Conservation (phyloP, 2,329 filamentous ascomycete species). For the Aspergillus sp. region DNA sequence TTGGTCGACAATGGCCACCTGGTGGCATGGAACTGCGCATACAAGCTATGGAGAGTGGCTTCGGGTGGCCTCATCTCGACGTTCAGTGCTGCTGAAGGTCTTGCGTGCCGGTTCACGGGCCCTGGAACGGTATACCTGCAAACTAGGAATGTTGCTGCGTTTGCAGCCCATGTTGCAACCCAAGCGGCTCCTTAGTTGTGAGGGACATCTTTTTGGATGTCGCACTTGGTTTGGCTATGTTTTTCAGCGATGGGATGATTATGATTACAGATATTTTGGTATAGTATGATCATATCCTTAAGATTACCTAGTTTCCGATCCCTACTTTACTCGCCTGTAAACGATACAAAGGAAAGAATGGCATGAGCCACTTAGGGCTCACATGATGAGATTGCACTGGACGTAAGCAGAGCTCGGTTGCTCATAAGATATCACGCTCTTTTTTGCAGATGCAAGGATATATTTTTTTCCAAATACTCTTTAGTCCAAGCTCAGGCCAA, state of each 20-base stretch:
- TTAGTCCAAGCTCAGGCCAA: neutral
- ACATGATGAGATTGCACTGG: too few relatives aligned
- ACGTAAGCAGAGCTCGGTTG: too few relatives aligned
- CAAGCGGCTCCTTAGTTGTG: conserved; percentile 34
- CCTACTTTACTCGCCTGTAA: too few relatives aligned
- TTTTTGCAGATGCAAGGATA: too few relatives aligned
- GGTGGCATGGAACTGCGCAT: conserved; percentile 96
- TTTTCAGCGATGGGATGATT: neutral
- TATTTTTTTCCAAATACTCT: too few relatives aligned
- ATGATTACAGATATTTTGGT: neutral
- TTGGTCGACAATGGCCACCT: conserved; percentile 91
- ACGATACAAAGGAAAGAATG: too few relatives aligned
- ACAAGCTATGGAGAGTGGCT: conserved; percentile 82
- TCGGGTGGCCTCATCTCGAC: conserved; percentile 93
- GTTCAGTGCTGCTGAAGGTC: conserved; percentile 74
- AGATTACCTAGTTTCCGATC: too few relatives aligned
- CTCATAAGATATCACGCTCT: too few relatives aligned
- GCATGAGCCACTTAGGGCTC: too few relatives aligned
- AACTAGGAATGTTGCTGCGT: conserved; percentile 75
- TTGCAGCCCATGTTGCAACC: conserved; percentile 52
- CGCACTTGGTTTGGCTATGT: too few relatives aligned
- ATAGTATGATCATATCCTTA: neutral
- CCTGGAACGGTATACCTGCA: conserved; percentile 91
- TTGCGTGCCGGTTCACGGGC: conserved; percentile 90
- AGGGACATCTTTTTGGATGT: too few relatives aligned